These are phyloP conservation scores for Rhytidiadelphus loreus DNA, from an alignment of 225 moss, liverwort and hornwort genomes.

Conservation along the genomic window DNA sequence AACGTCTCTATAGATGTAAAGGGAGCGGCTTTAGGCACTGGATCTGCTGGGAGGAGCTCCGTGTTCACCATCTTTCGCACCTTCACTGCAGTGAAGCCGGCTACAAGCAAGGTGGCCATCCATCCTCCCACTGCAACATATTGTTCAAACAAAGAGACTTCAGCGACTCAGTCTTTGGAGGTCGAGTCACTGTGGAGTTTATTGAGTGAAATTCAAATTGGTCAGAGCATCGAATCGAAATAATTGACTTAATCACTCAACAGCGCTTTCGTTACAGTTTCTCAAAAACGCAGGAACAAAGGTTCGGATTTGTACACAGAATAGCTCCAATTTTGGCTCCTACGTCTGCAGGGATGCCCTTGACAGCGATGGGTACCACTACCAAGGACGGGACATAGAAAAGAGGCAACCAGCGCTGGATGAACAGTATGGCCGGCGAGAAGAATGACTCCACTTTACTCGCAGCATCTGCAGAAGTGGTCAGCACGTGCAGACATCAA, in stretches of 20 bases:
- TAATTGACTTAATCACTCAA: not conserved
- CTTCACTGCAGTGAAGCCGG: slow-evolving; percentile 67
- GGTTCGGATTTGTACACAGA: slow-evolving; percentile 42
- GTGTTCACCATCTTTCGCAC: slow-evolving; percentile 85
- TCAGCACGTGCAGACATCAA: not conserved
- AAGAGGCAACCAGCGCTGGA: slow-evolving; percentile 95
- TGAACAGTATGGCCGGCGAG: slow-evolving; percentile 74
- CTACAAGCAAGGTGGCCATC: slow-evolving; percentile 64
- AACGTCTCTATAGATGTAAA: slow-evolving; percentile 57
- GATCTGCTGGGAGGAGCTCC: slow-evolving; percentile 62
- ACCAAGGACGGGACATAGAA: slow-evolving; percentile 98
- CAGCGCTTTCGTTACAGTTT: not conserved
- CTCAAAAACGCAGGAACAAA: not conserved
- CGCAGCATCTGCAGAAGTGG: slow-evolving; percentile 37
- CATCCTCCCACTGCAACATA: slow-evolving; percentile 60
- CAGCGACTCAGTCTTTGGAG: not conserved
- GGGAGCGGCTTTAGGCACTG: slow-evolving; percentile 71
- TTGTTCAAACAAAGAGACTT: slow-evolving; percentile 1
- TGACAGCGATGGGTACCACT: slow-evolving; percentile 75
- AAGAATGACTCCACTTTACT: slow-evolving; percentile 61
- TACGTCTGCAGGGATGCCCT: slow-evolving; percentile 69
- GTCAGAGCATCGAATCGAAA: not conserved
- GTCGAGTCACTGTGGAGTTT: not conserved
- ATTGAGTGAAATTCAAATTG: not conserved
- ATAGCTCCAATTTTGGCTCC: slow-evolving; percentile 73